These are phyloP conservation scores for Botryotinia narcissicola DNA, from an alignment of 2,329 filamentous ascomycete genomes.

Conservation along the genomic window DNA sequence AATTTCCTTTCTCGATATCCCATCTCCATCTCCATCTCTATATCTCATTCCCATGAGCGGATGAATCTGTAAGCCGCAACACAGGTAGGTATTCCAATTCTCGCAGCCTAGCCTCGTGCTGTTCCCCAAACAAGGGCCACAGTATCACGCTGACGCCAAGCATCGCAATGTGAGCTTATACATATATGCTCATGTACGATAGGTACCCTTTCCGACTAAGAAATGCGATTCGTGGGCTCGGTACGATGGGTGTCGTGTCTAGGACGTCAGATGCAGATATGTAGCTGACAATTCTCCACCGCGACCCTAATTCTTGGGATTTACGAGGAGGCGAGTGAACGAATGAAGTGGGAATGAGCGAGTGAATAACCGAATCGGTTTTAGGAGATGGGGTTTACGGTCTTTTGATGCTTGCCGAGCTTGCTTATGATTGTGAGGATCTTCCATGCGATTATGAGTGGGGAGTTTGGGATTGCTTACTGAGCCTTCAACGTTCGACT, in stretches of 20 bases:
- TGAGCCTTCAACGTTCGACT: neutral
- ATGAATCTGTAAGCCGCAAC: neutral
- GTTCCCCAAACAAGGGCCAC: neutral
- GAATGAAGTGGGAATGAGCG: no score
- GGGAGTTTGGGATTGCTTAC: neutral
- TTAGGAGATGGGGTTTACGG: neutral
- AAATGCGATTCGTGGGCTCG: neutral
- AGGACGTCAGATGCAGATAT: neutral
- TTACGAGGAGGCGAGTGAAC: neutral
- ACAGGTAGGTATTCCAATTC: neutral
- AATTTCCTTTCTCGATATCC: neutral
- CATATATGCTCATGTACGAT: neutral
- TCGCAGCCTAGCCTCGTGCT: neutral
- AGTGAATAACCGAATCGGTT: neutral
- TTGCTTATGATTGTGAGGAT: neutral
- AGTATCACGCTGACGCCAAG: constrained; percentile 11
- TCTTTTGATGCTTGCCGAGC: neutral
- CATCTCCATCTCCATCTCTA: neutral
- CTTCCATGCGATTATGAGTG: neutral
- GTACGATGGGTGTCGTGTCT: neutral
- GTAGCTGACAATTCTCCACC: neutral
- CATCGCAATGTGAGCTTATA: neutral
- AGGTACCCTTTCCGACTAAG: neutral
- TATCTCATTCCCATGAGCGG: neutral
- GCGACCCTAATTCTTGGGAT: constrained; percentile 6